Evolutionary conservation across 2,329 filamentous ascomycete species (phyloP).

Genomic region (Torrubiella hemipterigena): DNA sequence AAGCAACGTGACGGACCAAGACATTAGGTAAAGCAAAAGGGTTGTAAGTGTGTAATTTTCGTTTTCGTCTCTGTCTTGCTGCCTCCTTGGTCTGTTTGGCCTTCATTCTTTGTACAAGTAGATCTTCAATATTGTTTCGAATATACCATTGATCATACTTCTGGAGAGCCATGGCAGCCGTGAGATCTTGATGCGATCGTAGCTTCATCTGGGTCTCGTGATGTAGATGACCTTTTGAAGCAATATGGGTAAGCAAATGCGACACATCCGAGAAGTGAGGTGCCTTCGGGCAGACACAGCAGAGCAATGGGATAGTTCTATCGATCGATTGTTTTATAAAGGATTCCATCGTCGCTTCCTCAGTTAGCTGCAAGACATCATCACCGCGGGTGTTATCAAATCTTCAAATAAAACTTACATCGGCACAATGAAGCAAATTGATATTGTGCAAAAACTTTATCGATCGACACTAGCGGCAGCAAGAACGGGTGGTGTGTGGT

Average conservation of each 20-base stretch:
- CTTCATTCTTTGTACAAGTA: slow-evolving; percentile 68
- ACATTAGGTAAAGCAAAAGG: no score
- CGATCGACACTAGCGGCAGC: no score
- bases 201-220: slow-evolving; percentile 74
- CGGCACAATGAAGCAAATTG: no score
- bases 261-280: slow-evolving; percentile 82
- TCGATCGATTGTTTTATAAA: slow-evolving; percentile 6
- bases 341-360: slow-evolving; percentile 23
- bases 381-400: no score
- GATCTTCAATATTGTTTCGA: slow-evolving; percentile 53
- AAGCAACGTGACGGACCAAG: no score
- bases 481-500: no score
- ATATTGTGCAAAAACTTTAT: no score
- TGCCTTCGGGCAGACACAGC: slow-evolving; percentile 70
- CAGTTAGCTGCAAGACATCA: no score
- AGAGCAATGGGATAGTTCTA: slow-evolving; percentile 54
- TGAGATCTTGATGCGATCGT: slow-evolving; percentile 52
- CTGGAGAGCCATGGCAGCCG: slow-evolving; percentile 49
- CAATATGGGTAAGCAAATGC: slow-evolving; percentile 82
- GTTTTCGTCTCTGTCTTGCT: slow-evolving; percentile 36
- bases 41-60: slow-evolving; percentile 13
- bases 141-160: slow-evolving; percentile 72
- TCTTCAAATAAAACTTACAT: no score
- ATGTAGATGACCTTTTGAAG: slow-evolving; percentile 84
- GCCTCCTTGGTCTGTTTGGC: slow-evolving; percentile 60